Percentiles rank a stretch among this genome's conserved stretches.
Evolutionary conservation across 768 basidiomycete species (phyloP).

Genomic region (Termitomyces sp.): DNA sequence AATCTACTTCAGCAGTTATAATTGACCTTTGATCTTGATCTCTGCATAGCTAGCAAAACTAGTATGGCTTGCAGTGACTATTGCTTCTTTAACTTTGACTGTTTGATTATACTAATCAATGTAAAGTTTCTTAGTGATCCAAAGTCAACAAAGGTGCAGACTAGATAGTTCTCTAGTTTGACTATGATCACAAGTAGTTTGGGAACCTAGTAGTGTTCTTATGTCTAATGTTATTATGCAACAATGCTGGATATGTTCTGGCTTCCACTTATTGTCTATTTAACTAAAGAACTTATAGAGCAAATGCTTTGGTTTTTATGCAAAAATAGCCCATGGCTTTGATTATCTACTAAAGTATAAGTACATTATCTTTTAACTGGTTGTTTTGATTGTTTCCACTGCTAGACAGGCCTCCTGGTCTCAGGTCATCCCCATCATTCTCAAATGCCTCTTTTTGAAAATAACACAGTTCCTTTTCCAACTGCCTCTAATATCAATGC

Average conservation of each 20-base stretch:
- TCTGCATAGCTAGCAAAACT: background rate
- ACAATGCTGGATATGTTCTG: background rate
- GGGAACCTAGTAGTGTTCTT: background rate
- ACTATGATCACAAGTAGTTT: background rate
- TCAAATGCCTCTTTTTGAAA: background rate
- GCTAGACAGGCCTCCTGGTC: too few species aligned
- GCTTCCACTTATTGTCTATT: background rate
- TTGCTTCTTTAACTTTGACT: too few species aligned
- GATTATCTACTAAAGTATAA: background rate
- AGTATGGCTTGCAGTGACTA: too few species aligned
- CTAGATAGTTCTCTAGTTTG: background rate
- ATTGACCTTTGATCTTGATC: background rate
- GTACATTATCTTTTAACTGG: too few species aligned
- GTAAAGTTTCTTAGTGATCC: too few species aligned
- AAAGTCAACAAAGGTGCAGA: too few species aligned
- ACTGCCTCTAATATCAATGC: background rate
- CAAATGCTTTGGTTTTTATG: background rate
- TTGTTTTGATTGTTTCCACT: too few species aligned
- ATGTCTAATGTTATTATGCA: background rate
- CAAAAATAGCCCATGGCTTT: rapidly evolving
- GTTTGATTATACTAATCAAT: too few species aligned
- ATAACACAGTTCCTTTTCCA: background rate
- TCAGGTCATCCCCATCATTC: background rate
- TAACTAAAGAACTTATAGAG: background rate
- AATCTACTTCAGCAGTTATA: background rate